Conservation (phyloP, 1,284 basidiomycete species). For the Ceratobasidium sp. region DNA sequence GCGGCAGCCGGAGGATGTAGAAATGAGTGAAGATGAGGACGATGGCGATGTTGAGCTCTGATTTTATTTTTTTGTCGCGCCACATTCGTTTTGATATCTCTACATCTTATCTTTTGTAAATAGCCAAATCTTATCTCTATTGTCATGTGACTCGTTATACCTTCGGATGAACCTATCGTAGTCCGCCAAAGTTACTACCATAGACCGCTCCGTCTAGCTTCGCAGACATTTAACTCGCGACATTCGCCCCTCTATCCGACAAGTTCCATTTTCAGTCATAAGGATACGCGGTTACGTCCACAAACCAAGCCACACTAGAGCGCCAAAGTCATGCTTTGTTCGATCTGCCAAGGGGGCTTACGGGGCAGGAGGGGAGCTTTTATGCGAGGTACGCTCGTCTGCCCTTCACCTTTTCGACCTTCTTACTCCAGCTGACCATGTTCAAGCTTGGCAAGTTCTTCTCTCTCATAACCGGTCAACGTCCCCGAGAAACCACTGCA, state of each 20-base stretch:
- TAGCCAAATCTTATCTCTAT: no score
- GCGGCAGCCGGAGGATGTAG: not conserved
- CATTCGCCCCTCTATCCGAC: no score
- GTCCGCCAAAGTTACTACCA: no score
- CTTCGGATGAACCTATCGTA: no score
- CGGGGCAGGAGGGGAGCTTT: not conserved
- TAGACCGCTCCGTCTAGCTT: no score
- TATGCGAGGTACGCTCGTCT: not conserved
- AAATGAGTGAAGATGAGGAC: not conserved
- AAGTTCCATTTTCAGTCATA: not conserved
- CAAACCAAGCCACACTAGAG: not conserved
- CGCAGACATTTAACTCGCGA: no score
- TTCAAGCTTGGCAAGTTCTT: not conserved
- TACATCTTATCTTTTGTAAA: no score
- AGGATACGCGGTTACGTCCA: not conserved
- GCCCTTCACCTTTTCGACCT: not conserved
- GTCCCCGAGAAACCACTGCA: no score
- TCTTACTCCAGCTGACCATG: not conserved
- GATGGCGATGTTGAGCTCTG: not conserved
- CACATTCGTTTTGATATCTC: no score
- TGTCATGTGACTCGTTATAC: no score
- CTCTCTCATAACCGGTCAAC: not conserved
- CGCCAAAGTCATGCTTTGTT: not conserved
- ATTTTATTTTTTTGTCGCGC: not conserved
- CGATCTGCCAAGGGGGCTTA: not conserved